Percentiles rank a stretch among this genome's conserved stretches.
Conservation (phyloP, 345 rosid genomes). For the Lenwebbia sp. region DNA sequence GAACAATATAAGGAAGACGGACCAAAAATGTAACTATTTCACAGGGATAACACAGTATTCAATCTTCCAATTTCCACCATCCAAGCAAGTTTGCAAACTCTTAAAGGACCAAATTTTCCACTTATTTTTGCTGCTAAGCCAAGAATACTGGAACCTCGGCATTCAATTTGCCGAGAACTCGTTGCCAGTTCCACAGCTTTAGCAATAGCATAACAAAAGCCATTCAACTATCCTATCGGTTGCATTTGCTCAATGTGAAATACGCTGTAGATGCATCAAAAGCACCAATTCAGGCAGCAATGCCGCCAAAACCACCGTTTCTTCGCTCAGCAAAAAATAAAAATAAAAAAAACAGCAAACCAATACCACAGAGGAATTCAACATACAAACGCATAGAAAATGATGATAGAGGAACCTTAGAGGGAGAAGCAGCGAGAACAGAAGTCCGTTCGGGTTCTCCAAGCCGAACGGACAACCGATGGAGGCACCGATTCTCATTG, state of each 20-base stretch:
- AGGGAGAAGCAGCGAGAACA: constrained; percentile 65
- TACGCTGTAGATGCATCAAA: background rate
- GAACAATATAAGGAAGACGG: background rate
- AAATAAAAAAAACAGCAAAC: background rate
- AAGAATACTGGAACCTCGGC: background rate
- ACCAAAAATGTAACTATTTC: background rate
- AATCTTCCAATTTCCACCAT: background rate
- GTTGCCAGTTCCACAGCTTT: background rate
- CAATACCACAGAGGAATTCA: background rate
- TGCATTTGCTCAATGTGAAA: background rate
- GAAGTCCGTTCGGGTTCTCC: constrained; percentile 84
- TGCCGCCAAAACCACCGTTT: background rate
- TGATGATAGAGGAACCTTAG: constrained; percentile 34
- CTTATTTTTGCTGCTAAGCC: background rate
- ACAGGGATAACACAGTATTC: background rate
- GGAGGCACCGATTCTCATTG: constrained; percentile 37
- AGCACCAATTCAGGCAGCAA: background rate
- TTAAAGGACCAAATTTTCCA: background rate
- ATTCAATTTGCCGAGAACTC: background rate
- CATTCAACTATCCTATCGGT: background rate
- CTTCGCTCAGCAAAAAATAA: background rate
- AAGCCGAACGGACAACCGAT: constrained; percentile 65
- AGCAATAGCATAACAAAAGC: background rate
- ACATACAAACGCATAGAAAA: background rate
- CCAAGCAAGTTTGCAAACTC: background rate